Conservation (phyloP, 2,329 filamentous ascomycete species). For the Aplosporella prunicola region DNA sequence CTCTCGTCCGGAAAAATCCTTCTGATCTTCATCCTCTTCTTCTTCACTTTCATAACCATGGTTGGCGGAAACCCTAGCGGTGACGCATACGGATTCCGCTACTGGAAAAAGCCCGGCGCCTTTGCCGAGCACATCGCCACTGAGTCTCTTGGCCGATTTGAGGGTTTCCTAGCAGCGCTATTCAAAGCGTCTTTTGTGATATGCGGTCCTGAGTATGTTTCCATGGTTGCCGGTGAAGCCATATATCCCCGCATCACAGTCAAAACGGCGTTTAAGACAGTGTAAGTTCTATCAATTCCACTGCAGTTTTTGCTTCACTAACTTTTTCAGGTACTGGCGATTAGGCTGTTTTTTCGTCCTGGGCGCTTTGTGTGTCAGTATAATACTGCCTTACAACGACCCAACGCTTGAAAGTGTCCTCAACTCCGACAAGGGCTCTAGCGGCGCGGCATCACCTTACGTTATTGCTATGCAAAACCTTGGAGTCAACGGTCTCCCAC, state of each 20-base stretch:
- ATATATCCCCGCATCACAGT: slow-evolving; percentile 37
- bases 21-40: slow-evolving; percentile 36
- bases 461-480: slow-evolving; percentile 53
- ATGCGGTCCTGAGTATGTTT: slow-evolving; percentile 41
- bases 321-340: no score
- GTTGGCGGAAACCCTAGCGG: slow-evolving; percentile 36
- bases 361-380: slow-evolving; percentile 44
- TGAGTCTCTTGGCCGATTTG: slow-evolving; percentile 21
- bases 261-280: no score
- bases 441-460: slow-evolving; percentile 47
- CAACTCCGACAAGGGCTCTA: slow-evolving; percentile 18
- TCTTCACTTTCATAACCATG: slow-evolving; percentile 39
- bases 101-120: slow-evolving; percentile 33
- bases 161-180: slow-evolving; percentile 18
- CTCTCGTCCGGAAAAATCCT: slow-evolving; percentile 38
- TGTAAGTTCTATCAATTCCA: no score
- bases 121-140: slow-evolving; percentile 21
- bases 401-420: slow-evolving; percentile 39
- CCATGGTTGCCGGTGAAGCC: slow-evolving; percentile 39
- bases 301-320: slow-evolving; percentile 45
- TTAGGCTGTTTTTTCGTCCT: no score
- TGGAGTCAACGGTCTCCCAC: slow-evolving; percentile 43
- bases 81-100: slow-evolving; percentile 34
- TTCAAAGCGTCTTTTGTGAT: slow-evolving; percentile 36
- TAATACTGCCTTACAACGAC: slow-evolving; percentile 46